Base-by-base conservation (phyloP, 2,329 filamentous ascomycete species). In the Ceratocystis cacaofunesta region DNA sequence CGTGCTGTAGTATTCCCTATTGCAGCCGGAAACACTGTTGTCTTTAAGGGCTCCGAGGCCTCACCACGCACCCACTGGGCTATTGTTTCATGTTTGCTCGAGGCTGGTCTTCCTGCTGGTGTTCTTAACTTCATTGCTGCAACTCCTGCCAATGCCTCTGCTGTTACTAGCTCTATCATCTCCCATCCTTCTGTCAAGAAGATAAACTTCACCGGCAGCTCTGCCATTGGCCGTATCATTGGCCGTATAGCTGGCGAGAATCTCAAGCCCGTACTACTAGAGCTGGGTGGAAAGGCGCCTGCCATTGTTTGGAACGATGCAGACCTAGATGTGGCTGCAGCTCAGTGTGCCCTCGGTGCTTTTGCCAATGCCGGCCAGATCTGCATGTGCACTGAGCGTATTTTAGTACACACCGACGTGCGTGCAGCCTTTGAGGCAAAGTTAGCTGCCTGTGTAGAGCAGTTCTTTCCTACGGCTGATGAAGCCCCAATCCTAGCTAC, bases 171-270 rank as follows among this genome's bases (percentile, higher is more conserved):
- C 32, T 77, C 83, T 1, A 74, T 94, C 36, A 88, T 95, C 69
- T 80, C 83, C 61, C 79, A 88, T 70, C 82, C 82, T 0, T 77
- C 78, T 0, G 76, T 95, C 66, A 87, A 85, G 73, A 95, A 95
- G 77, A 80, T 95, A 73, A 94, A 90, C 76, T 95, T 95, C 74
- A 95, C 90, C 0, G 90, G 90, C 43, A 88, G 83, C 71, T 91
- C 89, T 0, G 74, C 74, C 0, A 86, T 94, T 0, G 90, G 90
- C 0, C 81, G 84, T 41, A 86, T 90, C 71, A 84, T 95, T 66
- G 87, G 84, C 8, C 78, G 79, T 22, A 79, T 83, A 7, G 88
- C 88, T 0, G 90, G 87, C 32, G 83, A 87, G 72, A 76, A 87
- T 70, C 78, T 94, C 50, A 95, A 95, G 78, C 90, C 89, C 0